Base-by-base conservation (phyloP, 768 basidiomycete species). In the Tylopilus subfusipes region DNA sequence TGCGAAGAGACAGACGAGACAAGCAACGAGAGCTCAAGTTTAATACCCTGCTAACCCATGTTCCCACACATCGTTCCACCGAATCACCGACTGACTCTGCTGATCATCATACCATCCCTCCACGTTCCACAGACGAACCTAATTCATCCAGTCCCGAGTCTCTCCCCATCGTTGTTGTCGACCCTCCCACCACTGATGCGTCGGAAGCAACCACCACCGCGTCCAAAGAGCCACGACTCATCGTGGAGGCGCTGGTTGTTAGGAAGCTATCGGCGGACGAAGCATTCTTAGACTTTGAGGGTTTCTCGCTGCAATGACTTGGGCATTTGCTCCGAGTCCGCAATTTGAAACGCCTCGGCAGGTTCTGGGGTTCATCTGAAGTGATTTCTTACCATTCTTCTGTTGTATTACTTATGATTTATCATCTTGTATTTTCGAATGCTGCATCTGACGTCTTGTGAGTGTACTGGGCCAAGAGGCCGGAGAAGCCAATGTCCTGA, bases 221-320 rank as follows among this genome's bases (percentile, higher is more conserved):
- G 16, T 30, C 43, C 19, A 49, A 60, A 18, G 76, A 78, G 47
- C 77, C 80, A 30, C 74, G 86, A n/a, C 73, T 86, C 5, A 91
- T 92, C 44, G 88, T 91, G 11, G 90, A 93, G 67, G 90, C 82
- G 2, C 76, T 93, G 29, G 84, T 93, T 2, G 83, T 91, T 19
- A 78, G 88, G 43, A 89, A 92, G 68, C 74, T 91, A 72, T 83
- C 85, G 18, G 62, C 85, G 2, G 86, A 88, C 53, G 90, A 92
- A 65, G 86, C 76, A 18, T 92, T 84, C 67, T 66, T 91, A 51
- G 88, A 91, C 64, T 90, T 92, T 65, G 82, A 78, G 10, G 83
- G 81, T 4, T 87, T 88, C 58, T 70, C 68, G 5, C 25, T 70
- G 14, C 52, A 59, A 24, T 69, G 29, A 70, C 16, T 0, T 1